Evolutionary conservation across 2,329 filamentous ascomycete genomes (phyloP), one percentile per base, ranked within the genome.

Genomic region (Scolecobasidium constrictum): DNA sequence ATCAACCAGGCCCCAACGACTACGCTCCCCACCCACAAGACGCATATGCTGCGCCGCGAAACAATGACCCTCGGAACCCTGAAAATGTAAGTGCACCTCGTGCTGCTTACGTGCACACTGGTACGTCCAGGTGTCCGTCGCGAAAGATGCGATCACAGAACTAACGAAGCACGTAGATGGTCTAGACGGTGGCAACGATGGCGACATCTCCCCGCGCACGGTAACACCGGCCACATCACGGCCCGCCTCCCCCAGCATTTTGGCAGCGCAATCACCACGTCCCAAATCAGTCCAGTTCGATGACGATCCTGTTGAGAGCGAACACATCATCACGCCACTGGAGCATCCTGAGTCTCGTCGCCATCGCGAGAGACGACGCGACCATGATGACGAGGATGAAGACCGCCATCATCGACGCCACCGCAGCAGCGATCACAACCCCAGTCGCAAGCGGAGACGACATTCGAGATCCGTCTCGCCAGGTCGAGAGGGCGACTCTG

Each of bases 21-120:
- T 50, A 55, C 20, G 45, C 49, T 15, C 43, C 37, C 11, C 17
- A 39, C 11, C n/a, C n/a, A n/a, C 49, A 52, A 36, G 49, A 50
- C n/a, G 50, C 53, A 31, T 31, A 31, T 31, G n/a, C n/a, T n/a
- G 9, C 26, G 26, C 26, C 26, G n/a, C 9, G n/a, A 31, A 31
- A 31, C n/a, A 31, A 26, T 22, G 39, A 57, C 48, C 54, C 53
- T 35, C 55, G 53, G 46, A 56, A 56, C 51, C 59, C 62, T 57
- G 64, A 65, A 50, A 66, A 71, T 69, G 68, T 71, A 67, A 71
- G 68, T 71, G 61, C 61, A 59, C 53, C 49, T 48, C 50, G 48
- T 47, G 54, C 51, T 54, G 46, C 53, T 47, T 52, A 56, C 39
- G 13, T 15, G 50, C 56, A 58, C 49, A 50, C 49, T 46, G 59